These are phyloP conservation scores for Ophiognomonia clavigignenti-juglandacearum DNA, from an alignment of 2,329 filamentous ascomycete genomes.

Conservation along the genomic window DNA sequence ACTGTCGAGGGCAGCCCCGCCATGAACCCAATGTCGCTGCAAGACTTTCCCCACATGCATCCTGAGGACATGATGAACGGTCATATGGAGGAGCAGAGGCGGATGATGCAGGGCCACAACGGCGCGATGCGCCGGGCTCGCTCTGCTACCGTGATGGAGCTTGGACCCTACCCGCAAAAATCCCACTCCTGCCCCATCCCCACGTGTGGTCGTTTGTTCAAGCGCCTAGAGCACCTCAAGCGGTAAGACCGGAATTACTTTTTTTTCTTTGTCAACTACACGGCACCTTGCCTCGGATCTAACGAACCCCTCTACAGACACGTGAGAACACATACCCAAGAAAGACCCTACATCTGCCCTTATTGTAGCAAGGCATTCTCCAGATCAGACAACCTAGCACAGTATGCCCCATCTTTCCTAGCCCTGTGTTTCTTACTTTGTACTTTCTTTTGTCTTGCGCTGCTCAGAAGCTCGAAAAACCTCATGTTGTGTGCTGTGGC, in stretches of 20 bases:
- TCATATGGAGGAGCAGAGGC: slow-evolving; percentile 56
- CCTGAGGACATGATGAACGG: slow-evolving; percentile 59
- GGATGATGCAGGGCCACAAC: slow-evolving; percentile 65
- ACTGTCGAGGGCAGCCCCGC: slow-evolving; percentile 78
- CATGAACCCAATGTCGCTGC: slow-evolving; percentile 64
- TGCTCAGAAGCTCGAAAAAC: slow-evolving; percentile 26
- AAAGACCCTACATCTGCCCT: slow-evolving; percentile 95
- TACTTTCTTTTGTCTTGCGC: slow-evolving; percentile 24
- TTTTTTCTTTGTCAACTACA: slow-evolving; percentile 31
- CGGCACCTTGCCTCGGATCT: slow-evolving; percentile 39
- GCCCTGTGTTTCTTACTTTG: slow-evolving; percentile 20
- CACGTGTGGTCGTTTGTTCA: slow-evolving; percentile 94
- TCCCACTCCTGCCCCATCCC: slow-evolving; percentile 99
- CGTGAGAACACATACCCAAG: slow-evolving; percentile 98
- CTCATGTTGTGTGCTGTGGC: slow-evolving; percentile 37
- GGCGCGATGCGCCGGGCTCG: slow-evolving; percentile 84
- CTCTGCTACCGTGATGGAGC: slow-evolving; percentile 93
- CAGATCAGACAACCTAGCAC: slow-evolving; percentile 95
- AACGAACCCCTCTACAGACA: slow-evolving; percentile 63
- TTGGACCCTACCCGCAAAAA: slow-evolving; percentile 94
- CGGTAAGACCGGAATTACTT: slow-evolving; percentile 63
- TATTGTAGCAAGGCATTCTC: slow-evolving; percentile 99
- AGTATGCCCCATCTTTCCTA: slow-evolving; percentile 59
- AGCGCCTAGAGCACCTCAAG: slow-evolving; percentile 98
- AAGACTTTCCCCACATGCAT: slow-evolving; percentile 62